Percentiles rank a stretch among this genome's conserved stretches.
Conservation (phyloP, 164 flowering plant species). For the Dillenia turbinata region DNA sequence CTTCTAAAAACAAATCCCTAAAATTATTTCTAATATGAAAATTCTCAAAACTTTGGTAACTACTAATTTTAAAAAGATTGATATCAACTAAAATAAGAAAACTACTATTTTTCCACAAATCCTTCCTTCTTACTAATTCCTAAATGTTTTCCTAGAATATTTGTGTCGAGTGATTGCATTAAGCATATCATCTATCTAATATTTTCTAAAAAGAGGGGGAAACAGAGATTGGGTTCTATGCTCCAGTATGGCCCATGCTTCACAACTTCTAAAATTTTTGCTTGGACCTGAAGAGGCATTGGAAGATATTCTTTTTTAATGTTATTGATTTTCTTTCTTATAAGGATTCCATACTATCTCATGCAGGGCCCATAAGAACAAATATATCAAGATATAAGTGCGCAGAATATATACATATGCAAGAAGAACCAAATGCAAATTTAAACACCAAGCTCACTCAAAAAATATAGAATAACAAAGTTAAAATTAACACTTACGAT, state of each 20-base stretch:
- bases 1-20: too few species aligned
- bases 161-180: too few species aligned
- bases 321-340: neutral
- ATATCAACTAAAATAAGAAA: too few species aligned
- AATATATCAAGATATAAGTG: neutral
- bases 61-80: too few species aligned
- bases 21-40: too few species aligned
- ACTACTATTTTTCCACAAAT: too few species aligned
- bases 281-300: neutral
- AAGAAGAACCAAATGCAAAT: neutral
- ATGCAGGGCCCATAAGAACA: neutral
- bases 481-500: conserved; percentile 28
- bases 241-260: too few species aligned
- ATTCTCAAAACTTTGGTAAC: too few species aligned
- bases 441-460: neutral
- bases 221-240: neutral
- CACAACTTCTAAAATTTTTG: neutral
- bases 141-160: too few species aligned
- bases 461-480: neutral
- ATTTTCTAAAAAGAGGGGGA: too few species aligned
- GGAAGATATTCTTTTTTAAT: neutral
- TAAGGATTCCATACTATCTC: neutral
- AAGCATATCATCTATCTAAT: too few species aligned
- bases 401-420: neutral
- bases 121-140: too few species aligned